These are phyloP conservation scores for Xylariales sp. DNA, from an alignment of 2,329 filamentous ascomycete genomes.

Conservation along the genomic window DNA sequence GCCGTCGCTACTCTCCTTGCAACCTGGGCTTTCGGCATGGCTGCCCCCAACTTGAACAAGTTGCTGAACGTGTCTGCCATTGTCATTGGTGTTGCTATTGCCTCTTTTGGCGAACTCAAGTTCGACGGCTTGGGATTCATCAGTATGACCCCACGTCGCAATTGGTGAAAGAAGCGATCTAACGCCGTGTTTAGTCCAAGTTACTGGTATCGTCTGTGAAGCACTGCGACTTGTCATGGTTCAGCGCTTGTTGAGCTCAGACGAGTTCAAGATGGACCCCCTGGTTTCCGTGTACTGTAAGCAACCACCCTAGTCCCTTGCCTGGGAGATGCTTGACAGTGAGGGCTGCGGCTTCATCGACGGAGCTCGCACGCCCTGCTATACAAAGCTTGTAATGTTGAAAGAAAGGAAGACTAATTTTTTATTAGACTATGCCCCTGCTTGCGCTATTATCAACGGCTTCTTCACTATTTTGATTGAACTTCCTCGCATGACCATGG, in stretches of 20 bases:
- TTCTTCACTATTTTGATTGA: constrained; percentile 77
- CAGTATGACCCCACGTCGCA: constrained; percentile 33
- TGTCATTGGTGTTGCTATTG: constrained; percentile 64
- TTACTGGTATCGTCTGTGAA: constrained; percentile 82
- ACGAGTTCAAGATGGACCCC: constrained; percentile 89
- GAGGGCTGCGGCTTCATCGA: neutral
- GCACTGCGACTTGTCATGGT: constrained; percentile 87
- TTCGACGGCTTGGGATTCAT: constrained; percentile 75
- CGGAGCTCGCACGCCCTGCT: neutral
- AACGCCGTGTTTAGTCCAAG: constrained; percentile 63
- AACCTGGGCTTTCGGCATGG: constrained; percentile 69
- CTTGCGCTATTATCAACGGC: constrained; percentile 85
- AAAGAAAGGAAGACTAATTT: constrained; percentile 19
- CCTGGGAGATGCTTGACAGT: neutral
- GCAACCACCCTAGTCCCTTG: neutral
- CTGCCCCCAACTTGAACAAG: constrained; percentile 59
- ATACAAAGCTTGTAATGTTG: neutral
- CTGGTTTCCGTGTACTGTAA: constrained; percentile 70
- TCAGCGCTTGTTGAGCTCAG: constrained; percentile 80
- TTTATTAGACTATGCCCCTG: constrained; percentile 82
- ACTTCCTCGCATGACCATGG: constrained; percentile 71
- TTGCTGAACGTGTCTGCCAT: constrained; percentile 65
- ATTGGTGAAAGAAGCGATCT: constrained; percentile 9
- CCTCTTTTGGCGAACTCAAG: constrained; percentile 73
- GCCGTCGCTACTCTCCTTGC: constrained; percentile 75